phyloP scores from a whole-genome alignment of 192 early-diverging fungal genomes.

The Dispira simplex region DNA sequence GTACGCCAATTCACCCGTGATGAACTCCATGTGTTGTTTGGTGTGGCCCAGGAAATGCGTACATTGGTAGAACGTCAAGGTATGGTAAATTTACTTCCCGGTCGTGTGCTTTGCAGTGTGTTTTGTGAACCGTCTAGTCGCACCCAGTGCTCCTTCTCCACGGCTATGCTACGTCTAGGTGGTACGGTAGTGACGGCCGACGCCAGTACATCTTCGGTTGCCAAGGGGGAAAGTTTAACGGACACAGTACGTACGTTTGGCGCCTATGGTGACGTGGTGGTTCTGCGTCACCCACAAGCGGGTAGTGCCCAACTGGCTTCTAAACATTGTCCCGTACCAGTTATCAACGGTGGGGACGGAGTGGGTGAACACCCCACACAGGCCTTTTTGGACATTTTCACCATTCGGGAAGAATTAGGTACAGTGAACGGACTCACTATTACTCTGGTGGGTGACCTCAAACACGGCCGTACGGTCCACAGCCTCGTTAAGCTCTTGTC shows the following conservation, averaged over 20 bases:
- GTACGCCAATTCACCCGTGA: slow-evolving; percentile 85
- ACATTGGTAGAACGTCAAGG: slow-evolving; percentile 84
- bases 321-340: slow-evolving; percentile 75
- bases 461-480: slow-evolving; percentile 97
- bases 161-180: slow-evolving; percentile 88
- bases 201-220: slow-evolving; percentile 69
- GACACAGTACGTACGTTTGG: slow-evolving; percentile 91
- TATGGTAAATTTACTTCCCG: slow-evolving; percentile 64
- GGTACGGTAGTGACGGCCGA: slow-evolving; percentile 79
- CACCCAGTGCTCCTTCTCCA: slow-evolving; percentile 84
- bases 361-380: slow-evolving; percentile 97
- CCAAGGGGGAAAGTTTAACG: slow-evolving; percentile 89
- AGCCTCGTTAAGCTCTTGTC: slow-evolving; percentile 76
- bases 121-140: slow-evolving; percentile 97
- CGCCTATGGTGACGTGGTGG: slow-evolving; percentile 84
- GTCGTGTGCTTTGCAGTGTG: slow-evolving; percentile 85
- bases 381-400: slow-evolving; percentile 91
- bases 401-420: slow-evolving; percentile 88
- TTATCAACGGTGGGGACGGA: slow-evolving; percentile 96
- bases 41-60: slow-evolving; percentile 94
- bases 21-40: slow-evolving; percentile 89
- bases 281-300: slow-evolving; percentile 84
- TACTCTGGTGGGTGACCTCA: slow-evolving; percentile 91
- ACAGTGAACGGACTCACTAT: slow-evolving; percentile 93
- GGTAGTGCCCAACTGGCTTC: slow-evolving; percentile 72